These are phyloP conservation scores for Podospora pseudocomata DNA, from an alignment of 495 filamentous ascomycete genomes.

Conservation along the genomic window DNA sequence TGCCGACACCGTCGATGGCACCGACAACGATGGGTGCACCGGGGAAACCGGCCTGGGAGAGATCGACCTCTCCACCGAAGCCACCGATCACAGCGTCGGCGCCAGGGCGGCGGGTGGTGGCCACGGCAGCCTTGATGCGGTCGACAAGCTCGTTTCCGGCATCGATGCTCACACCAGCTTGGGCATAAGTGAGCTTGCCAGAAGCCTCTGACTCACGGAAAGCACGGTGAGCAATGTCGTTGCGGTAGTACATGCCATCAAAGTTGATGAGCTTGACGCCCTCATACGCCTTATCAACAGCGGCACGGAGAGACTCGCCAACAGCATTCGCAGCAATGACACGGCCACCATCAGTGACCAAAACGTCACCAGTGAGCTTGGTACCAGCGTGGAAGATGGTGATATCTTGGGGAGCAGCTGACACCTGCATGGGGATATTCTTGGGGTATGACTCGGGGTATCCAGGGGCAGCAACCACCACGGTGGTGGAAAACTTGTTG, in stretches of 20 bases:
- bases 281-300: slow-evolving; percentile 77
- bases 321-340: slow-evolving; percentile 86
- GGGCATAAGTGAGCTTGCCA: slow-evolving; percentile 81
- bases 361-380: slow-evolving; percentile 52
- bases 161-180: slow-evolving; percentile 87
- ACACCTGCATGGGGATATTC: slow-evolving; percentile 66
- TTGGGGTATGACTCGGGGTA: slow-evolving; percentile 89
- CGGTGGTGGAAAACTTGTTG: slow-evolving; percentile 72
- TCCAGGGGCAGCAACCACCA: slow-evolving; percentile 90
- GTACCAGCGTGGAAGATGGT: slow-evolving; percentile 95
- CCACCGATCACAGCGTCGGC: slow-evolving; percentile 90
- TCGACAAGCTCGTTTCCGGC: slow-evolving; percentile 87
- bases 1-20: slow-evolving; percentile 94
- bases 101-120: slow-evolving; percentile 74
- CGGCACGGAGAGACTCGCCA: slow-evolving; percentile 69
- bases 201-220: slow-evolving; percentile 41
- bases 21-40: slow-evolving; percentile 75
- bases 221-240: slow-evolving; percentile 81
- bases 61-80: slow-evolving; percentile 86
- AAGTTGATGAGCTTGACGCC: slow-evolving; percentile 78
- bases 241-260: slow-evolving; percentile 86
- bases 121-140: slow-evolving; percentile 78
- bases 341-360: slow-evolving; percentile 78
- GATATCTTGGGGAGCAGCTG: slow-evolving; percentile 43
- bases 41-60: slow-evolving; percentile 70